Evolutionary conservation across 257 asterid genomes (phyloP), one percentile per base, ranked within the genome.

Genomic region (Lavandula angustifolia): DNA sequence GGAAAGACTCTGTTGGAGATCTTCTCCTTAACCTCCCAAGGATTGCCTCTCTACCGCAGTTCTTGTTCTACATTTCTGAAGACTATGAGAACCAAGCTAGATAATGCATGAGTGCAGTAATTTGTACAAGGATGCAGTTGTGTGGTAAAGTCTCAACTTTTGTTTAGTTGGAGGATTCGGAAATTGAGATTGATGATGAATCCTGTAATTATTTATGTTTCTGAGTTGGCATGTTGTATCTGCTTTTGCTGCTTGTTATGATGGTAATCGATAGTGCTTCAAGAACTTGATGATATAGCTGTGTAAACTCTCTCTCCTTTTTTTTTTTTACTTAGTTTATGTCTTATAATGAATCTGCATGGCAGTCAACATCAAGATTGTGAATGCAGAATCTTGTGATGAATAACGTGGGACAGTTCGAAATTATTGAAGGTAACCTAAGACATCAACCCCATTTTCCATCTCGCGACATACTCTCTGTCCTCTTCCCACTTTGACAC

Each of bases 11-110:
- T 0, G 91, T 84, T 6, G 99, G 98, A 53, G 96, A 87, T 7
- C 66, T 90, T 69, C 46, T 94, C 65, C 78, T 84, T 14, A 86
- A 87, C 69, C 88, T 94, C 44, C 99, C 99, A 0, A 83, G 97
- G 68, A 87, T 94, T 44, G 92, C 99, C 22, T 94, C 99, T n/a
- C 69, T 94, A 29, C 99, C 99, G 0, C 99, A 84, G 80, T 84
- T 94, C 60, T 71, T 94, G 69, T 86, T 81, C 85, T 86, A 90
- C 55, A 82, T 87, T 56, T 73, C 84, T 0, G 95, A 86, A 62
- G 95, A 85, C 61, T 68, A 47, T 4, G 90, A 79, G 65, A 84
- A 65, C 69, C 91, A 68, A 73, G 89, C 94, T 53, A 70, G 91
- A 53, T 91, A 66, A 75, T 47, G 55, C 12, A 16, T 3, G 40